phyloP scores from a whole-genome alignment of 306 rosid genomes.

The Gleditsia sinensis region DNA sequence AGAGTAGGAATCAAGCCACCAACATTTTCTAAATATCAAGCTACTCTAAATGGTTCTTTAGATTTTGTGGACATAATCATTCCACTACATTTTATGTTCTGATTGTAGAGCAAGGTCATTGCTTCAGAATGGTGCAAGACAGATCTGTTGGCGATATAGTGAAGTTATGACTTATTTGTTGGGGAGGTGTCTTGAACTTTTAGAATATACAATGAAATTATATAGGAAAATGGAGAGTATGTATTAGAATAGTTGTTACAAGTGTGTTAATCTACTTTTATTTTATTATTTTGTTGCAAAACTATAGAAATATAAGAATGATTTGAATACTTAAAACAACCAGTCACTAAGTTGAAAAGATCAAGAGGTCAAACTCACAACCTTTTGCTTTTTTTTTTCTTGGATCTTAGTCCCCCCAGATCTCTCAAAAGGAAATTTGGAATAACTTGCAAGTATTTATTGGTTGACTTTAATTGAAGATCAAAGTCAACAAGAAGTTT shows the following conservation, averaged over 20 bases:
- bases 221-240: no score
- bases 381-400: no score
- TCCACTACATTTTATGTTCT: not conserved
- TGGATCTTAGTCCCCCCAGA: no score
- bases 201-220: no score
- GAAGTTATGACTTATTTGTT: no score
- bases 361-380: no score
- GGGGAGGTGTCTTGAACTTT: no score
- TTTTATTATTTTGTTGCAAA: not conserved
- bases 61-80: not conserved
- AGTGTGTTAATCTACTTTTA: not conserved
- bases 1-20: not conserved
- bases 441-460: no score
- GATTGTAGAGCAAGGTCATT: not conserved
- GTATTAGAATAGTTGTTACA: not conserved
- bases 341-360: not conserved
- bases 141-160: not conserved
- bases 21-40: not conserved
- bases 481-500: no score
- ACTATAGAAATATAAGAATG: not conserved
- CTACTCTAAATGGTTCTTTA: not conserved
- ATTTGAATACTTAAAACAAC: not conserved
- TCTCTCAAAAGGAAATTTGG: no score
- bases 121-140: not conserved
- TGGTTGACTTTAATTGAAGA: no score